Conservation (phyloP, 768 basidiomycete genomes). For the Lactifluus hygrophoroides region DNA sequence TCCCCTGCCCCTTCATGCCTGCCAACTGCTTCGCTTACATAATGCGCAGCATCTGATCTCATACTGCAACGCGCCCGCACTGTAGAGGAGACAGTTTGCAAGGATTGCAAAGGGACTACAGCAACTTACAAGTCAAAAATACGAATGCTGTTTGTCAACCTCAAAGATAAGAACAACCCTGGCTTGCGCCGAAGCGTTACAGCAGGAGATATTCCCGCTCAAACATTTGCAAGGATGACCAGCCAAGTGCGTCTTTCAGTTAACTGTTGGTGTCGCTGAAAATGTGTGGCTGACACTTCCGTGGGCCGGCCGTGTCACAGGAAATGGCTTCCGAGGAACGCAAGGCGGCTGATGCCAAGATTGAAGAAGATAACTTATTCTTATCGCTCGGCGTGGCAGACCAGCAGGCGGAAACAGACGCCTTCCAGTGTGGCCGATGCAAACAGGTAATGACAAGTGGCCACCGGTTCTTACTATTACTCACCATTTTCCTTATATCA, state of each 20-base stretch:
- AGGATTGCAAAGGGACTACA: constrained; percentile 36
- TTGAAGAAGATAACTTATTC: constrained; percentile 81
- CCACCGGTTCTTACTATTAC: background rate
- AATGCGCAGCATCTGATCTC: constrained; percentile 50
- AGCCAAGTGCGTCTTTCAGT: constrained; percentile 55
- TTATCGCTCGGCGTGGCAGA: constrained; percentile 86
- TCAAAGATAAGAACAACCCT: constrained; percentile 94
- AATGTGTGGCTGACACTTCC: background rate
- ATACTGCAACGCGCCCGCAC: constrained; percentile 57
- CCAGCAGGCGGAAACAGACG: constrained; percentile 90
- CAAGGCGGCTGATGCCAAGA: constrained; percentile 72
- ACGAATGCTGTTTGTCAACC: constrained; percentile 81
- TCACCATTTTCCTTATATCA: constrained; percentile 23
- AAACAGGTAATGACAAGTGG: constrained; percentile 55
- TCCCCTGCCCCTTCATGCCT: background rate
- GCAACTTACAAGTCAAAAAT: constrained; percentile 67
- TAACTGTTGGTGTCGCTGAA: background rate
- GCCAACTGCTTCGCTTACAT: background rate
- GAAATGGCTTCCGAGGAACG: constrained; percentile 96
- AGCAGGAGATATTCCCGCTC: constrained; percentile 63
- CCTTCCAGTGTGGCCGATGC: constrained; percentile 95
- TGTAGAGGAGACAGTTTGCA: constrained; percentile 60
- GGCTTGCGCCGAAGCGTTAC: constrained; percentile 77
- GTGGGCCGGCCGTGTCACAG: constrained; percentile 32
- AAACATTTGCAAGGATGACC: constrained; percentile 69